Base-by-base conservation (phyloP, 1,284 basidiomycete genomes). In the Neonothopanus nambi region DNA sequence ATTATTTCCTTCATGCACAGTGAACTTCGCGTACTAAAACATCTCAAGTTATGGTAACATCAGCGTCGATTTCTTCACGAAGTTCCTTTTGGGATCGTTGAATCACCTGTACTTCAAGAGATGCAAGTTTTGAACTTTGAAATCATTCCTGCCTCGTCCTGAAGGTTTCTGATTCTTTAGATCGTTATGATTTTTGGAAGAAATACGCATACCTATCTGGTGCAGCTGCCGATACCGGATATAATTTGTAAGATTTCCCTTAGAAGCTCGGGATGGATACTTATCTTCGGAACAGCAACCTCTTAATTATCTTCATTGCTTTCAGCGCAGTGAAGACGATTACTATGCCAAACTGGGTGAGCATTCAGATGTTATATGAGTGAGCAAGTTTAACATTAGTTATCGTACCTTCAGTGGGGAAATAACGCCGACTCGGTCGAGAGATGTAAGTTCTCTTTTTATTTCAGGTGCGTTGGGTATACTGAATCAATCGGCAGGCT, bases 101-200 rank as follows among this genome's bases (percentile, higher is more conserved):
- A 65, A 65, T 57, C 62, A 65, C 51, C 41, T 65, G 23, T 65
- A 62, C 54, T 43, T 65, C 49, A 65, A 65, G 56, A 57, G 54
- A 47, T 63, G 58, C 57, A 30, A n/a, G 56, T 46, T 43, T 9
- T 30, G 30, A 9, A 11, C 30, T 11, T 33, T 33, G 4, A 33
- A 9, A 28, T 28, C 17, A 26, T 39, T 20, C 30, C 28, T 35
- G 12, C 13, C 12, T n/a, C 20, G 13, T 21, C 13, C 23, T 35
- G 21, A 20, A 21, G 15, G 20, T 24, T 2, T 7, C 20, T 11
- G 41, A 20, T 12, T 33, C 20, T 5, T n/a, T 24, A 60, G 56
- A 63, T 47, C 53, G 58, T 51, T 63, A 62, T 56, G 53, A 53
- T 28, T 61, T 65, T 43, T 65, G 63, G 63, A 65, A 62, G 61